Evolutionary conservation across 441 rosid species (phyloP).

Genomic region (Bruguiera hainesii): DNA sequence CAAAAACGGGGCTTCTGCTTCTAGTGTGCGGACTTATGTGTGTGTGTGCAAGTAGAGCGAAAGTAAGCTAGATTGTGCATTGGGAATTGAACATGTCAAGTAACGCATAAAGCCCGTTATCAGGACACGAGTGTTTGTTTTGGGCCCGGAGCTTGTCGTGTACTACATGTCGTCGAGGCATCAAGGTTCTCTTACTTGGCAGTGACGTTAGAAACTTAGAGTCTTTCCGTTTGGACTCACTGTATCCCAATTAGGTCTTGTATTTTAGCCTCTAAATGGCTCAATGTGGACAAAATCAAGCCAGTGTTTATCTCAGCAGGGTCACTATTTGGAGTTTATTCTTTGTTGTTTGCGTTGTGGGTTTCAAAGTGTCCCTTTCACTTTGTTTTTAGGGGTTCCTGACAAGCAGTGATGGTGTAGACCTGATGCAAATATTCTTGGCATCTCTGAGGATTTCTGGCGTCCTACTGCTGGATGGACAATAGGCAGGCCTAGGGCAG

Average conservation of each 20-base stretch:
- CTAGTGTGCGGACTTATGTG: neutral
- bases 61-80: neutral
- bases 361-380: constrained; percentile 18
- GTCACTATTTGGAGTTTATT: constrained; percentile 25
- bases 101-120: neutral
- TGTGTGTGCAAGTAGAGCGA: neutral
- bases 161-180: constrained; percentile 26
- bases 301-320: constrained; percentile 1
- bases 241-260: constrained; percentile 14
- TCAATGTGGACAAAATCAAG: constrained; percentile 29
- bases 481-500: too few relatives aligned
- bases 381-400: constrained; percentile 10
- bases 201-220: constrained; percentile 17
- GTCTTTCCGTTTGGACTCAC: constrained; percentile 19
- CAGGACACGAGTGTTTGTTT: neutral
- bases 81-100: constrained; percentile 21
- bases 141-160: constrained; percentile 26
- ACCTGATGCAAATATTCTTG: too few relatives aligned
- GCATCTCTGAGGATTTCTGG: too few relatives aligned
- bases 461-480: too few relatives aligned
- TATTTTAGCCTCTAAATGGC: constrained; percentile 10
- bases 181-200: constrained; percentile 21
- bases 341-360: constrained; percentile 17
- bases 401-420: neutral
- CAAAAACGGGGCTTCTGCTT: constrained; percentile 30